These are phyloP conservation scores for Clarireedia homoeocarpa DNA, from an alignment of 2,329 filamentous ascomycete species.

Conservation along the genomic window DNA sequence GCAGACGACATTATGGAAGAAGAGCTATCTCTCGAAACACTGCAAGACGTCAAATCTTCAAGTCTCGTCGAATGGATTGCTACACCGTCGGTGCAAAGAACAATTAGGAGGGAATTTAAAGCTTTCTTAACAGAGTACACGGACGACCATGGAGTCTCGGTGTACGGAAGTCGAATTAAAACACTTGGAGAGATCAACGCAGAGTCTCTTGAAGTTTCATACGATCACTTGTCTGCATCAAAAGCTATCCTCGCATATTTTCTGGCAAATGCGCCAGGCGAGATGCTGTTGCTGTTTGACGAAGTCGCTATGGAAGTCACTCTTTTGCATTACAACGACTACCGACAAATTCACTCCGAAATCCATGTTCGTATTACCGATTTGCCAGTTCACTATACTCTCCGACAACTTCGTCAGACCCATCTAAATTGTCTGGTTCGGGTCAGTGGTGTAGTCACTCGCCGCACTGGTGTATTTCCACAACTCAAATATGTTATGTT, in stretches of 20 bases:
- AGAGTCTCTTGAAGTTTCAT: slow-evolving; percentile 92
- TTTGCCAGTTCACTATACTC: slow-evolving; percentile 86
- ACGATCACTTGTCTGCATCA: slow-evolving; percentile 79
- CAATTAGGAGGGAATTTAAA: slow-evolving; percentile 95
- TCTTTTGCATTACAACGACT: slow-evolving; percentile 92
- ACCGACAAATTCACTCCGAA: slow-evolving; percentile 93
- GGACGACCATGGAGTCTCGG: slow-evolving; percentile 79
- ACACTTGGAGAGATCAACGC: slow-evolving; percentile 97
- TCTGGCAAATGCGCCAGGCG: slow-evolving; percentile 88
- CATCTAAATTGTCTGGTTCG: slow-evolving; percentile 94
- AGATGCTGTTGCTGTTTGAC: slow-evolving; percentile 93
- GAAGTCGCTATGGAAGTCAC: slow-evolving; percentile 95
- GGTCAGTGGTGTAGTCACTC: slow-evolving; percentile 90
- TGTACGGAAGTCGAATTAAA: slow-evolving; percentile 89
- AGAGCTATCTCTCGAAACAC: slow-evolving; percentile 82
- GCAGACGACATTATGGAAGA: slow-evolving; percentile 92
- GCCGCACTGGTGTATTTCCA: slow-evolving; percentile 90
- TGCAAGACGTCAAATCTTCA: slow-evolving; percentile 87
- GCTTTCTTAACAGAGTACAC: slow-evolving; percentile 94
- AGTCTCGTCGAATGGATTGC: slow-evolving; percentile 94
- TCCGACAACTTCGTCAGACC: slow-evolving; percentile 88
- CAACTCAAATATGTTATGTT: slow-evolving; percentile 99
- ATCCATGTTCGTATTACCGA: slow-evolving; percentile 97
- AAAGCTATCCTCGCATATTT: slow-evolving; percentile 96
- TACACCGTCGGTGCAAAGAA: slow-evolving; percentile 80